These are phyloP conservation scores for Delitschia confertaspora DNA, from an alignment of 495 filamentous ascomycete genomes.

Conservation along the genomic window DNA sequence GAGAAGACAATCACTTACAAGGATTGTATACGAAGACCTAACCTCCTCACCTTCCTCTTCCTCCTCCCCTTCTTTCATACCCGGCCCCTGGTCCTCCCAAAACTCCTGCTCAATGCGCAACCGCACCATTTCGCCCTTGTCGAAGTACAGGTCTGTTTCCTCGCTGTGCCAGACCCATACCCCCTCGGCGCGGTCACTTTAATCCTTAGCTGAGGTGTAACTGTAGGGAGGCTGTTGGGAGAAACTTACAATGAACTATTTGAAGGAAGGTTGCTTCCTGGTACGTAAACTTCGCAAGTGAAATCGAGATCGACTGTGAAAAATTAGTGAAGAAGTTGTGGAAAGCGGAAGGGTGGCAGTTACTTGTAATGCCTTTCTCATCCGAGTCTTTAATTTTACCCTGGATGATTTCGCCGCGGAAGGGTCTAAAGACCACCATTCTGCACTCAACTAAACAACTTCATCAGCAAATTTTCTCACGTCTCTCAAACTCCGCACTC, in stretches of 20 bases:
- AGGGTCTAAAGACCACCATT: conserved; percentile 87
- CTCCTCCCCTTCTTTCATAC: conserved; percentile 44
- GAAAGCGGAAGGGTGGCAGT: conserved; percentile 17
- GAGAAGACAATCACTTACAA: conserved; percentile 41
- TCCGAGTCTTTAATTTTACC: conserved; percentile 69
- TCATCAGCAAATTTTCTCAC: too few species aligned
- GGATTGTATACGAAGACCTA: conserved; percentile 59
- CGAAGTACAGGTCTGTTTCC: conserved; percentile 67
- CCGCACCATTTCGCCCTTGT: conserved; percentile 77
- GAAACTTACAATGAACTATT: conserved; percentile 61
- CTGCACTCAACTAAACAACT: conserved; percentile 76
- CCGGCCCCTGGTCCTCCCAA: conserved; percentile 81
- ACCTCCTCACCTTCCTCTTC: conserved; percentile 41
- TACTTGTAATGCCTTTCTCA: conserved; percentile 66
- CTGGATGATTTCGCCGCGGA: conserved; percentile 79
- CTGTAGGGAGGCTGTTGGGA: neutral
- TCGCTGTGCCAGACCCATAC: conserved; percentile 74
- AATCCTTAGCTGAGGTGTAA: conserved; percentile 8
- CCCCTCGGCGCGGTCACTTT: conserved; percentile 58
- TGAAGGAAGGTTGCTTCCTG: conserved; percentile 55
- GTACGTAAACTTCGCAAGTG: conserved; percentile 82
- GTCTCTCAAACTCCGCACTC: too few species aligned
- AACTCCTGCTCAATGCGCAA: conserved; percentile 75
- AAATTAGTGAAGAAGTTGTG: conserved; percentile 3
- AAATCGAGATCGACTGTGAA: conserved; percentile 69